Percentiles rank a stretch among this genome's conserved stretches.
Conservation (phyloP, 2,329 filamentous ascomycete species). For the Aspergillus sp. region DNA sequence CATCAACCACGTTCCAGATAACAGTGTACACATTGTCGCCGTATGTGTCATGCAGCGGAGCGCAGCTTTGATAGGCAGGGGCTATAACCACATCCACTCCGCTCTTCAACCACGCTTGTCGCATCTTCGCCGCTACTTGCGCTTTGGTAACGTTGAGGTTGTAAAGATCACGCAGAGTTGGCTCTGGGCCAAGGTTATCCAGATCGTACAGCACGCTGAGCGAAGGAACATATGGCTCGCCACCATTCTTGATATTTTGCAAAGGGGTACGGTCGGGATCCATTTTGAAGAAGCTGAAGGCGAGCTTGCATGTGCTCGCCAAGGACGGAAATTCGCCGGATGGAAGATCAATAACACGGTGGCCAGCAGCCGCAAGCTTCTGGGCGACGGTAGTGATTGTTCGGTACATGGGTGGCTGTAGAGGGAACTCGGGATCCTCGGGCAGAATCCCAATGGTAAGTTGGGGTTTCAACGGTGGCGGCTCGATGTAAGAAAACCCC, state of each 20-base stretch:
- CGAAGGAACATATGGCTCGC: conserved; percentile 28
- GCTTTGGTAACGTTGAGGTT: conserved; percentile 23
- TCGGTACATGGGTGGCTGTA: conserved; percentile 30
- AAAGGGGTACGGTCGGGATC: conserved; percentile 28
- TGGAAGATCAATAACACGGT: conserved; percentile 24
- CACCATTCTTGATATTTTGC: conserved; percentile 23
- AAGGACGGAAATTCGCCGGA: conserved; percentile 16
- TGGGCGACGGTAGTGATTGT: conserved; percentile 16
- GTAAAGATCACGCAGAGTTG: conserved; percentile 26
- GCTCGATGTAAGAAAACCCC: conserved; percentile 20
- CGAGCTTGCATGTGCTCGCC: conserved; percentile 9
- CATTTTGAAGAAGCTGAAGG: conserved; percentile 28
- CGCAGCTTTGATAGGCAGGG: conserved; percentile 30
- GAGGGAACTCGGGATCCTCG: conserved; percentile 25
- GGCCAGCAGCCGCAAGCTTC: conserved; percentile 27
- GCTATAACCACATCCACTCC: conserved; percentile 29
- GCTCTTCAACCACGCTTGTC: conserved; percentile 24
- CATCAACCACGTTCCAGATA: conserved; percentile 29
- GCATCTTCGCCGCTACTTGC: conserved; percentile 20
- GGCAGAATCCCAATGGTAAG: conserved; percentile 28
- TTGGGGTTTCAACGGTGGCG: background rate
- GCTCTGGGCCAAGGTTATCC: conserved; percentile 15
- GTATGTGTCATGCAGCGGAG: conserved; percentile 29
- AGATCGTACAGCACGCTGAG: conserved; percentile 20
- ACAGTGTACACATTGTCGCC: conserved; percentile 28